phyloP scores from a whole-genome alignment of 2,329 filamentous ascomycete species.

The Drechslerella dactyloides region DNA sequence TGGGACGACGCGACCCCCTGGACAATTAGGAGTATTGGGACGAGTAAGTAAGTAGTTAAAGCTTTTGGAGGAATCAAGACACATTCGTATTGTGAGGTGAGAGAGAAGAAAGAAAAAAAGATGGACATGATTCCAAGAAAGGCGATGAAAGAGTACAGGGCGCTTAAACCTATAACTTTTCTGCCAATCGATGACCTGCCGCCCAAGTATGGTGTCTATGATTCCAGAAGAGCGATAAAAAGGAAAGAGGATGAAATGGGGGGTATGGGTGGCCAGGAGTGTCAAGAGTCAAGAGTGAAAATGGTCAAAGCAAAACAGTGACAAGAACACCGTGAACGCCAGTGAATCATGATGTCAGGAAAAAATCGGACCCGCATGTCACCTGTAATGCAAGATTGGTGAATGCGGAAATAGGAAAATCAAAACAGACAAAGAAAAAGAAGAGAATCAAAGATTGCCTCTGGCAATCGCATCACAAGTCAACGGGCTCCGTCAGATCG shows the following conservation, averaged over 20 bases:
- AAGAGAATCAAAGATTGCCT: conserved; percentile 21
- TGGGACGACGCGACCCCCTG: background rate
- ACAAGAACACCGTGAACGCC: conserved; percentile 40
- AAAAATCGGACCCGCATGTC: conserved; percentile 42
- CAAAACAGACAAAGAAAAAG: conserved; percentile 20
- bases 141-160: conserved; percentile 45
- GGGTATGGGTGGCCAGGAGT: background rate
- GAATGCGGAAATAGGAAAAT: conserved; percentile 27
- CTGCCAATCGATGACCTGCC: conserved; percentile 24
- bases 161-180: conserved; percentile 26
- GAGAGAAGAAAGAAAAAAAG: conserved; percentile 11
- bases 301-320: conserved; percentile 31
- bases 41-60: conserved; percentile 9
- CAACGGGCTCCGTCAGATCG: conserved; percentile 40
- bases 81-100: conserved; percentile 44
- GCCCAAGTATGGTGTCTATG: conserved; percentile 18
- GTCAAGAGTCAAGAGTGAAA: conserved; percentile 12
- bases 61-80: conserved; percentile 37
- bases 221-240: conserved; percentile 10
- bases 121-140: conserved; percentile 6
- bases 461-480: conserved; percentile 29
- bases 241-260: conserved; percentile 1
- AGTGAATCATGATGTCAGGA: conserved; percentile 47
- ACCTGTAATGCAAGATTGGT: conserved; percentile 45
- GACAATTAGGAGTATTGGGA: conserved; percentile 3